Percentiles rank a stretch among this genome's conserved stretches.
phyloP scores from a whole-genome alignment of 75 land plant species.

The Ceratopteris richardii region DNA sequence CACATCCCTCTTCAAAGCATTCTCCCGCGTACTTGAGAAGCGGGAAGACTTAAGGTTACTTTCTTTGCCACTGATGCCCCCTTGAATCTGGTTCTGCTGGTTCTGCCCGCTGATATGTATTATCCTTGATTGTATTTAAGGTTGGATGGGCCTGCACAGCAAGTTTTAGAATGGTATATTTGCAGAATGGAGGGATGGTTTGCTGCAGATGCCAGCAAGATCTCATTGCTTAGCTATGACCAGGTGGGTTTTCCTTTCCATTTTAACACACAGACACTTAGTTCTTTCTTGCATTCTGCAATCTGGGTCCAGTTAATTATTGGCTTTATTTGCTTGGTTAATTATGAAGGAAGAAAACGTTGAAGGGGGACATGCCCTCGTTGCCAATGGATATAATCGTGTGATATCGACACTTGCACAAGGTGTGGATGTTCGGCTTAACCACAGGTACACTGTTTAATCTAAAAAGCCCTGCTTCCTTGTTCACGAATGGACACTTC shows the following conservation, averaged over 20 bases:
- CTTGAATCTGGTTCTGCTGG: too few species aligned
- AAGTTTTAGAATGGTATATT: conserved; percentile 91
- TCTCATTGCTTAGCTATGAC: conserved; percentile 82
- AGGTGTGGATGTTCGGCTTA: conserved; percentile 41
- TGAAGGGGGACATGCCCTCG: conserved; percentile 45
- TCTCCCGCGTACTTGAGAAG: conserved; percentile 67
- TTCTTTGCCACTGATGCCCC: too few species aligned
- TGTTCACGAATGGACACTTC: not conserved
- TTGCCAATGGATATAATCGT: conserved; percentile 43
- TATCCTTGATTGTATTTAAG: too few species aligned
- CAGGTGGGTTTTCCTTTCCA: conserved; percentile 39
- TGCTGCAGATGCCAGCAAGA: conserved; percentile 88
- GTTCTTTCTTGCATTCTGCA: too few species aligned
- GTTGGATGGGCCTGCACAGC: conserved; percentile 62
- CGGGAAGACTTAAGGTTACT: conserved; percentile 65
- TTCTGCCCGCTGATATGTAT: too few species aligned
- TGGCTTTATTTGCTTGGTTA: too few species aligned
- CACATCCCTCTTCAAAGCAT: conserved; percentile 71
- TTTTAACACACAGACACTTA: too few species aligned
- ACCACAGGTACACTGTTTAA: conserved; percentile 4
- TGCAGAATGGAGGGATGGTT: conserved; percentile 99
- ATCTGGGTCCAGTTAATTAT: too few species aligned
- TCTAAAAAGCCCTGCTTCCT: too few species aligned
- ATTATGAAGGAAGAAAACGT: conserved; percentile 46
- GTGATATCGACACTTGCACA: conserved; percentile 34